These are phyloP conservation scores for Nannochloris sp. DNA, from an alignment of 139 green algal species.

Conservation along the genomic window DNA sequence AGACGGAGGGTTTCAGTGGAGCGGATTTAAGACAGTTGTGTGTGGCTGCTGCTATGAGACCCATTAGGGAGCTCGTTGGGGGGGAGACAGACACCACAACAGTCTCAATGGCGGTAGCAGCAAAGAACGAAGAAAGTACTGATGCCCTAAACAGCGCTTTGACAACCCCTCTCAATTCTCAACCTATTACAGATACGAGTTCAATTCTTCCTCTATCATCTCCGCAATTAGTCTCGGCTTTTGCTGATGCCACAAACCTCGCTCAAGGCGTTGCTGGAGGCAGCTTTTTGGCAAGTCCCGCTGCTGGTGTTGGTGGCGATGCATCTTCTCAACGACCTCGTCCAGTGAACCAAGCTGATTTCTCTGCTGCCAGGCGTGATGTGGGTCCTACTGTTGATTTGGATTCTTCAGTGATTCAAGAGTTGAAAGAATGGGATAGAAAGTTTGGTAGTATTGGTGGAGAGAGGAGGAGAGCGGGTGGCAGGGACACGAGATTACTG, in stretches of 20 bases:
- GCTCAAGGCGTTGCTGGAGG: too few species aligned
- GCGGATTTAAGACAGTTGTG: conserved; percentile 38
- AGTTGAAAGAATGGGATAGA: conserved; percentile 30
- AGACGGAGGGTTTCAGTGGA: conserved; percentile 34
- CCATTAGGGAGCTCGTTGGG: conserved; percentile 31
- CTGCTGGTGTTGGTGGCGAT: background rate
- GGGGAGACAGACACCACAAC: background rate
- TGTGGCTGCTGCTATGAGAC: conserved; percentile 32
- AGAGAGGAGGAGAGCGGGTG: background rate
- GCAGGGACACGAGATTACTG: conserved; percentile 1
- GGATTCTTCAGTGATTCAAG: conserved; percentile 15
- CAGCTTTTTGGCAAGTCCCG: background rate
- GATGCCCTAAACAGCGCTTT: too few species aligned
- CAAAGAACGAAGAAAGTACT: background rate
- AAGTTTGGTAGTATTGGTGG: conserved; percentile 20
- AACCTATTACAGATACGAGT: too few species aligned
- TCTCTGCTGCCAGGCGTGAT: conserved; percentile 22
- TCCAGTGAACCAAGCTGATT: conserved; percentile 21
- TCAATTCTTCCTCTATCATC: background rate
- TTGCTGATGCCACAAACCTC: too few species aligned
- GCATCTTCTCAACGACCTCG: background rate
- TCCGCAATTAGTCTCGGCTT: background rate
- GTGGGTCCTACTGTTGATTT: conserved; percentile 21
- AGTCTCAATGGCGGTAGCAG: background rate
- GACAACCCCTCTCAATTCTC: too few species aligned